Evolutionary conservation across 345 rosid species (phyloP).

Genomic region (Jatropha curcas): DNA sequence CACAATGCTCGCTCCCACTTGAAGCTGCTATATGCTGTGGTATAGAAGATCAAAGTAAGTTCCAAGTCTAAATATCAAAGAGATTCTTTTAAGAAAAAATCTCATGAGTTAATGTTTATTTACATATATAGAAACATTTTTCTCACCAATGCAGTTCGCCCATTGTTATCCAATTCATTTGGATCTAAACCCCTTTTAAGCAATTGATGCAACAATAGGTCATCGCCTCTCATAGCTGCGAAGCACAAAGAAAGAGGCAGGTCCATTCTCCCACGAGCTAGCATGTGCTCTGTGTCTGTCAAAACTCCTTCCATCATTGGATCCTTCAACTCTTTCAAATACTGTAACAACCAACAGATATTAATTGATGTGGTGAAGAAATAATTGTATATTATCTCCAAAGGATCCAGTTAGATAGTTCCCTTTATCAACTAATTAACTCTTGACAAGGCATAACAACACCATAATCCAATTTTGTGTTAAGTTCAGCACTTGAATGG

Average conservation of each 20-base stretch:
- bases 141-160: slow-evolving; percentile 66
- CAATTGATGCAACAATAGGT: slow-evolving; percentile 66
- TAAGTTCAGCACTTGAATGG: neutral
- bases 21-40: slow-evolving; percentile 87
- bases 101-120: neutral
- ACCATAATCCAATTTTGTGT: neutral
- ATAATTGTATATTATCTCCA: neutral
- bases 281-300: slow-evolving; percentile 64
- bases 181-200: slow-evolving; percentile 69
- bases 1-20: slow-evolving; percentile 62
- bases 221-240: slow-evolving; percentile 86
- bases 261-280: slow-evolving; percentile 77
- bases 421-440: neutral
- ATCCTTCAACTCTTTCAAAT: slow-evolving; percentile 58
- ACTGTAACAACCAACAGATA: slow-evolving; percentile 47
- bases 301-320: slow-evolving; percentile 61
- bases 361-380: neutral
- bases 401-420: neutral
- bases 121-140: neutral
- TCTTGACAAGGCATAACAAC: neutral
- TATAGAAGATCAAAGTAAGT: slow-evolving; percentile 14
- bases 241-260: slow-evolving; percentile 77
- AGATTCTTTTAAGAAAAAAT: neutral
- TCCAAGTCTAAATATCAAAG: neutral
- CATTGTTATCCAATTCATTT: slow-evolving; percentile 57